A percentile compares a stretch with the other conserved stretches of the same genome.
These are phyloP conservation scores for Carex arenaria DNA, from an alignment of 202 grass and related monocot species.

Conservation along the genomic window DNA sequence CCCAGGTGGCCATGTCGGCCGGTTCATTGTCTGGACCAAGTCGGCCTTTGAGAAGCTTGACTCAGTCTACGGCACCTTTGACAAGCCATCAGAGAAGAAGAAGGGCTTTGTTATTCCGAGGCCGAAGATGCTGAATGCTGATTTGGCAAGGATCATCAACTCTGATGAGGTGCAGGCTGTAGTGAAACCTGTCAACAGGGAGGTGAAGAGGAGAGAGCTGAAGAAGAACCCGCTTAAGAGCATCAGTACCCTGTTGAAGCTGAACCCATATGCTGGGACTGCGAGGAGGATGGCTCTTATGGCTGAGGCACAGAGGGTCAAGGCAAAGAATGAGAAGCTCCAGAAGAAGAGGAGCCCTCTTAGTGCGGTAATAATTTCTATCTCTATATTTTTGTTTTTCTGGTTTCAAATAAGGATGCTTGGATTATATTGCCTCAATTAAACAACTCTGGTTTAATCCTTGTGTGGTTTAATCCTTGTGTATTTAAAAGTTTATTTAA, in stretches of 20 bases:
- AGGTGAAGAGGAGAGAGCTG: slow-evolving; percentile 39
- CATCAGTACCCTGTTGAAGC: slow-evolving; percentile 48
- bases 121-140: slow-evolving; percentile 82
- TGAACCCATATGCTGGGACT: slow-evolving; percentile 54
- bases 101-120: slow-evolving; percentile 75
- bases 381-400: neutral
- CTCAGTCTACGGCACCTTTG: slow-evolving; percentile 54
- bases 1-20: slow-evolving; percentile 56
- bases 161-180: slow-evolving; percentile 85
- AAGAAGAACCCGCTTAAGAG: slow-evolving; percentile 85
- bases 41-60: slow-evolving; percentile 74
- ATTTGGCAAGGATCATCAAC: slow-evolving; percentile 82
- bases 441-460: neutral
- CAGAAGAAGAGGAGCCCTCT: slow-evolving; percentile 57
- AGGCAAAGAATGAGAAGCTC: slow-evolving; percentile 63
- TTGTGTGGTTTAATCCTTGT: neutral
- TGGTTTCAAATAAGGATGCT: neutral
- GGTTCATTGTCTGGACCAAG: slow-evolving; percentile 74
- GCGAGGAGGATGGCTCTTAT: slow-evolving; percentile 59
- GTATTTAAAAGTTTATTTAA: neutral
- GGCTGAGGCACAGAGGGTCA: slow-evolving; percentile 51
- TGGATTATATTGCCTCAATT: neutral
- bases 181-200: slow-evolving; percentile 62
- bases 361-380: slow-evolving; percentile 33
- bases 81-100: slow-evolving; percentile 48